Evolutionary conservation across 164 flowering plant species (phyloP).

Genomic region (Berberis thunbergii): DNA sequence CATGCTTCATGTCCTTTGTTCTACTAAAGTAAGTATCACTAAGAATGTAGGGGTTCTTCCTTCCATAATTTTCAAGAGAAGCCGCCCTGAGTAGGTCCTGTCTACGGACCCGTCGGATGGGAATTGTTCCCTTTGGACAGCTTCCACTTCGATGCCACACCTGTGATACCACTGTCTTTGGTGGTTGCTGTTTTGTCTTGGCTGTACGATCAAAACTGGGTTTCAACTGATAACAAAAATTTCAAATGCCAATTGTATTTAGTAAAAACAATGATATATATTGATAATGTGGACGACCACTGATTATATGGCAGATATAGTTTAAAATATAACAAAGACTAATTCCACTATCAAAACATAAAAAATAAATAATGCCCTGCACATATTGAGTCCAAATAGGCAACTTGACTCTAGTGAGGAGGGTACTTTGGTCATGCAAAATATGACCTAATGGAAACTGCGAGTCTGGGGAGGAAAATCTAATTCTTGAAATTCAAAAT

Average conservation of each 20-base stretch:
- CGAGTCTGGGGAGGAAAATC: too few relatives aligned
- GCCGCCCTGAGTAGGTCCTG: not conserved
- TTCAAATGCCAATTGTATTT: not conserved
- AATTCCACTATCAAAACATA: too few relatives aligned
- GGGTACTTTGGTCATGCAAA: too few relatives aligned
- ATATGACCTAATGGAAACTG: too few relatives aligned
- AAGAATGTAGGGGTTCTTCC: constrained; percentile 17
- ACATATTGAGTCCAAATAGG: too few relatives aligned
- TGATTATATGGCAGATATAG: too few relatives aligned
- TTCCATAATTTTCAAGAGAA: constrained; percentile 19
- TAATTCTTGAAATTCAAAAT: too few relatives aligned
- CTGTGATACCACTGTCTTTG: constrained; percentile 15
- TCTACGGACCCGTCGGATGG: constrained; percentile 28
- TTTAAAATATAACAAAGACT: too few relatives aligned
- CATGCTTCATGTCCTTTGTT: not conserved
- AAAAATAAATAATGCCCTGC: too few relatives aligned
- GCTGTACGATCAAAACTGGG: constrained; percentile 19
- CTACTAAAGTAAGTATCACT: not conserved
- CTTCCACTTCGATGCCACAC: constrained; percentile 48
- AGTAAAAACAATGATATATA: too few relatives aligned
- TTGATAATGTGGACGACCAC: too few relatives aligned
- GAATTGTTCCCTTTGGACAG: constrained; percentile 53
- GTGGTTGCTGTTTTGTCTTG: not conserved
- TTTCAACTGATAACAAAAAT: constrained; percentile 19
- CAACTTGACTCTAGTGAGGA: too few relatives aligned